Evolutionary conservation across 495 filamentous ascomycete genomes (phyloP).

Genomic region (Penicillium chermesinum): DNA sequence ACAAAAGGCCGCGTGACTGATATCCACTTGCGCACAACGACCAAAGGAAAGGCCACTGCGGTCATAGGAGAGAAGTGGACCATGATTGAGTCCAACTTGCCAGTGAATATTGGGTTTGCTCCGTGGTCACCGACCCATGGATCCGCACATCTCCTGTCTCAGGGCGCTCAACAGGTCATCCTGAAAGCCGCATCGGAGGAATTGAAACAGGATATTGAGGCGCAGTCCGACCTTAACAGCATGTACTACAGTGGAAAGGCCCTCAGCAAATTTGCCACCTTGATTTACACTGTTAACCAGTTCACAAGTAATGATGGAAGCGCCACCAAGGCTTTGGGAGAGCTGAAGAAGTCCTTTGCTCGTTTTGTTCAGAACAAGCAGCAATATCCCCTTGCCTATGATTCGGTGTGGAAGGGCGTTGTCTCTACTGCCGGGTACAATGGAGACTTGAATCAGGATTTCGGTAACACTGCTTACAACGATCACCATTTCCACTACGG

Average conservation of each 20-base stretch:
- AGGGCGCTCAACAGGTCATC: conserved; percentile 49
- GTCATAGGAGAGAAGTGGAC: conserved; percentile 75
- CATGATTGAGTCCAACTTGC: conserved; percentile 68
- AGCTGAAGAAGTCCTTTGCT: conserved; percentile 72
- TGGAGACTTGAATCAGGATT: conserved; percentile 69
- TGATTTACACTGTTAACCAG: conserved; percentile 64
- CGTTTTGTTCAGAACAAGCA: conserved; percentile 73
- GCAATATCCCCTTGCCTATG: conserved; percentile 73
- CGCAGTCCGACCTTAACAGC: conserved; percentile 71
- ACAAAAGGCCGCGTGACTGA: conserved; percentile 53
- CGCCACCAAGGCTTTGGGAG: conserved; percentile 56
- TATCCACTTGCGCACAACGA: conserved; percentile 70
- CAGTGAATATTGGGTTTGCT: conserved; percentile 64
- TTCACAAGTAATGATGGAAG: conserved; percentile 56
- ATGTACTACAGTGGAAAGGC: conserved; percentile 98
- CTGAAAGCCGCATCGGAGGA: conserved; percentile 57
- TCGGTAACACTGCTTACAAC: conserved; percentile 84
- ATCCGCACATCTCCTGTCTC: conserved; percentile 46
- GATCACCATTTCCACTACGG: conserved; percentile 94
- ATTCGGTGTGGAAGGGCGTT: conserved; percentile 77
- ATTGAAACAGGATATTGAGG: conserved; percentile 62
- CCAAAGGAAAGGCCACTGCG: conserved; percentile 74
- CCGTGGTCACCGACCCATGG: conserved; percentile 63
- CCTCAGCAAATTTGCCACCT: conserved; percentile 76
- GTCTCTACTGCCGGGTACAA: conserved; percentile 75